Evolutionary conservation across 2,329 filamentous ascomycete genomes (phyloP).

Genomic region (Raffaelea ambrosiae): DNA sequence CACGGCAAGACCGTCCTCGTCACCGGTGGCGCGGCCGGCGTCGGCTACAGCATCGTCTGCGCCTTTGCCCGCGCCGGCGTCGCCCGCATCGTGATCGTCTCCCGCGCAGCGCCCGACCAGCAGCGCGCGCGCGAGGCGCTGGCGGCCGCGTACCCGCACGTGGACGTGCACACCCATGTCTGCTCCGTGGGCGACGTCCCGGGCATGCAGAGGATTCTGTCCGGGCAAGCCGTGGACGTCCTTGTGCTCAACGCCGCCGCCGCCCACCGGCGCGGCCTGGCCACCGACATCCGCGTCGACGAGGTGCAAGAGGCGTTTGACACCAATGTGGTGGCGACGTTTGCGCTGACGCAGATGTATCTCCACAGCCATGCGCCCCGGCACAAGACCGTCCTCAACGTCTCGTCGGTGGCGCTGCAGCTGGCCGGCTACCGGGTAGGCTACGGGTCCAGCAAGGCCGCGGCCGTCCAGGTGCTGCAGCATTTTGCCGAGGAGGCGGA

Average conservation of each 20-base stretch:
- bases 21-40: not conserved
- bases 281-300: slow-evolving; percentile 16
- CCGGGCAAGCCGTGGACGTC: slow-evolving; percentile 18
- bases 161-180: not conserved
- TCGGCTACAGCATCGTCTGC: not conserved
- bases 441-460: slow-evolving; percentile 23
- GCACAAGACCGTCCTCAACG: slow-evolving; percentile 16
- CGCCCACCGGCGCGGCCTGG: slow-evolving; percentile 7
- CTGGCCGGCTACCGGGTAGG: slow-evolving; percentile 22
- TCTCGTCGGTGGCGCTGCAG: slow-evolving; percentile 7
- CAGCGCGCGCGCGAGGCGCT: not conserved
- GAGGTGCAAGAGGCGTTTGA: slow-evolving; percentile 18
- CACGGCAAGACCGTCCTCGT: not conserved
- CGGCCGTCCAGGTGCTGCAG: slow-evolving; percentile 26
- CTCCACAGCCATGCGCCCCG: not conserved
- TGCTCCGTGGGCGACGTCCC: not conserved
- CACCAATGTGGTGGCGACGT: slow-evolving; percentile 19
- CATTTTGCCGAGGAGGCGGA: slow-evolving; percentile 26
- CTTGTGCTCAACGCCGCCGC: slow-evolving; percentile 23
- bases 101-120: not conserved
- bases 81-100: not conserved
- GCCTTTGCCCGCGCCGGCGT: not conserved
- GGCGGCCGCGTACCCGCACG: not conserved
- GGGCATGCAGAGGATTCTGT: not conserved
- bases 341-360: slow-evolving; percentile 24